phyloP scores from a whole-genome alignment of 1,284 basidiomycete species.

The Moniliophthora roreri region DNA sequence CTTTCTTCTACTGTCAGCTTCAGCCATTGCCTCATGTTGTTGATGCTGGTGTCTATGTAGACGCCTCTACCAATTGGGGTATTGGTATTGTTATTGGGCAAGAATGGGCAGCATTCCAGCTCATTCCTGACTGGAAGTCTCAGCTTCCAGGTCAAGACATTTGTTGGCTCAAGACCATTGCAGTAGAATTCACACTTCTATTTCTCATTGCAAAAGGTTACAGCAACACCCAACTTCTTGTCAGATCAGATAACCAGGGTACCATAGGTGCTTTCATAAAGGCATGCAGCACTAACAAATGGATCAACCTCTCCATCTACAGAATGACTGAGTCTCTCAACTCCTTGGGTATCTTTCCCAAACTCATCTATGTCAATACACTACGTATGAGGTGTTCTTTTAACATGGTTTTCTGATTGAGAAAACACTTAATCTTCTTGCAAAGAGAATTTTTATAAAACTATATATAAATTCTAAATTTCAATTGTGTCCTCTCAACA shows the following conservation, averaged over 20 bases:
- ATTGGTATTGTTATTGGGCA: conserved; percentile 1
- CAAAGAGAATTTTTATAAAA: too few species aligned
- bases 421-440: too few species aligned
- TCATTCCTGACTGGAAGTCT: too few species aligned
- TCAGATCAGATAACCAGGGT: conserved; percentile 11
- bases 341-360: conserved; percentile 21
- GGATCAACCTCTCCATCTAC: not conserved
- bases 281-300: conserved; percentile 7
- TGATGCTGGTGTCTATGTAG: conserved; percentile 4
- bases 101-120: conserved; percentile 1
- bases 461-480: too few species aligned
- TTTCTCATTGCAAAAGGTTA: not conserved
- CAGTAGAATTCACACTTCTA: not conserved
- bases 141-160: conserved; percentile 7
- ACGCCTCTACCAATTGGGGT: conserved; percentile 7
- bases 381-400: too few species aligned
- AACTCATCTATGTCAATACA: conserved; percentile 28
- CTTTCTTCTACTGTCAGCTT: not conserved
- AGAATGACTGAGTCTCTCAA: not conserved
- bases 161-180: conserved; percentile 13
- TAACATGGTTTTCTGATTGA: too few species aligned
- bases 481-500: too few species aligned
- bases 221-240: not conserved
- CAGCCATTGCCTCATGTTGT: not conserved
- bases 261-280: conserved; percentile 12